Evolutionary conservation across 1,139 yeast species (phyloP), one percentile per base, ranked within the genome.

Genomic region (Scheffersomyces lignicola): DNA sequence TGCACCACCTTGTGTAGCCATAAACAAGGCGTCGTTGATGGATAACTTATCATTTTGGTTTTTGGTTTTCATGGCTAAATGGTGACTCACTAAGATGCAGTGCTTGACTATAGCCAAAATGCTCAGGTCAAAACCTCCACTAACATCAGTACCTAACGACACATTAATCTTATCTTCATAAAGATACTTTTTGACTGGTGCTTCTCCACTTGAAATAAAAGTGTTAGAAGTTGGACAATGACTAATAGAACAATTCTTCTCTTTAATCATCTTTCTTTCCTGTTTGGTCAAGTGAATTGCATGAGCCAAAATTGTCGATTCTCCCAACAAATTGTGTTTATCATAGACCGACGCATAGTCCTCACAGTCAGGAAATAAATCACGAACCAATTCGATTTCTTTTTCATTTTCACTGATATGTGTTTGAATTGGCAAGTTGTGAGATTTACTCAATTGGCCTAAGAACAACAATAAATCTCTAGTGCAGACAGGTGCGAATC

Each of bases 211-310:
- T 1, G 95, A 81, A 40, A 92, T 74, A 18, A 95, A 81, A 1
- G 95, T 80, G 55, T 92, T 92, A 24, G 96, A 85, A 10, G 90
- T 78, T 4, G 98, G 98, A 58, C 98, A 92, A 60, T 92, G 98
- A 6, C 96, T 78, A 13, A 92, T 76, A 11, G 97, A 95, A 21
- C 89, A 67, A 5, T 76, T 63, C 20, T 75, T 70, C 8, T 52
- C 44, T 44, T 69, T 70, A 34, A 92, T 66, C 16, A 83, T 45
- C 14, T 70, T 62, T 33, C 81, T 69, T 56, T 92, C 98, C 3
- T 69, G 69, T 2, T 76, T 77, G 1, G 78, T 51, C 37, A 92
- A 63, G 52, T 90, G 96, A 28, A 92, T 70, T 22, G 94, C 95
- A 56, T 92, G 98, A 0, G 97, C 98, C 43, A 92, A 64, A 23